Conservation (phyloP, 2,329 filamentous ascomycete genomes). For the Diaporthe velutina region DNA sequence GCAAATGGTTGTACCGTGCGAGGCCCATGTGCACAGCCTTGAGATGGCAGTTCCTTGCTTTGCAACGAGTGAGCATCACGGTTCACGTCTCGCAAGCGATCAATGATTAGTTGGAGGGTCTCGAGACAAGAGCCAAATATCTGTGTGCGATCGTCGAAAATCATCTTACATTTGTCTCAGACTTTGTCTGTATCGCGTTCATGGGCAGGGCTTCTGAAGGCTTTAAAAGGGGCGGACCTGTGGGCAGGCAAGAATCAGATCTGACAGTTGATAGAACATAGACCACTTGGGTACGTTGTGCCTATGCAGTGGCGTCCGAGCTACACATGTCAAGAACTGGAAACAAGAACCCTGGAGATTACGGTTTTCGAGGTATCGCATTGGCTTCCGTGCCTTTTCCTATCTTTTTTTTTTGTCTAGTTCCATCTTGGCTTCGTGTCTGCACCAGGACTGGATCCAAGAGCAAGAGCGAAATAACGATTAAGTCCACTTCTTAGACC, state of each 20-base stretch:
- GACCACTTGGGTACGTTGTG: too few species aligned
- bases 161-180: neutral
- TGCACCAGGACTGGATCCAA: conserved; percentile 11
- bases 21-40: too few species aligned
- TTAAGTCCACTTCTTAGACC: conserved; percentile 84
- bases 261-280: neutral
- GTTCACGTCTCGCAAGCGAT: too few species aligned
- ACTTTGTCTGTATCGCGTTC: neutral
- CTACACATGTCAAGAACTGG: neutral
- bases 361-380: conserved; percentile 32
- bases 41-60: too few species aligned
- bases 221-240: too few species aligned
- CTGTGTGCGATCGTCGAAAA: too few species aligned
- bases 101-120: too few species aligned
- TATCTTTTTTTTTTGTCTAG: conserved; percentile 32
- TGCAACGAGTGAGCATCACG: too few species aligned
- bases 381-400: conserved; percentile 32
- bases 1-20: too few species aligned
- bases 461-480: conserved; percentile 76
- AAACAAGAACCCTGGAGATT: neutral
- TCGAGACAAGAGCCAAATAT: too few species aligned
- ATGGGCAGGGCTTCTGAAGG: neutral
- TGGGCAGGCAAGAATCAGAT: neutral
- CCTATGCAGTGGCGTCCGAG: neutral
- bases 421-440: conserved; percentile 6